A percentile compares a stretch with the other conserved stretches of the same genome.
Evolutionary conservation across 805 yeast species (phyloP).

Genomic region (Pichia manshurica): DNA sequence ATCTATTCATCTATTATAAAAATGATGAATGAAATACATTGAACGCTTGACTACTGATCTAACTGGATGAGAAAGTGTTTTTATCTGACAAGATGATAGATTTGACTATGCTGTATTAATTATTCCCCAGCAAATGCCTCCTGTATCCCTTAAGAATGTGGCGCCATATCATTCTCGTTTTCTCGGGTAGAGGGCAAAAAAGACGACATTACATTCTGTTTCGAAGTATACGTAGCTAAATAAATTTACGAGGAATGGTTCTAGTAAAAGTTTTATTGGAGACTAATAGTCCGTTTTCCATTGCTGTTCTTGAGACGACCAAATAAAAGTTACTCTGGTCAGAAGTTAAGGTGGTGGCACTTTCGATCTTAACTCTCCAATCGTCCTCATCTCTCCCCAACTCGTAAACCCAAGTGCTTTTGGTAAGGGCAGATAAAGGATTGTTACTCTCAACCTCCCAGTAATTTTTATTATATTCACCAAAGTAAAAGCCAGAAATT

Average conservation of each 20-base stretch:
- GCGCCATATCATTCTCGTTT: too few species aligned
- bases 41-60: conserved; percentile 16
- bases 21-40: conserved; percentile 13
- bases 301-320: conserved; percentile 31
- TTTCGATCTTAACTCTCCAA: conserved; percentile 35
- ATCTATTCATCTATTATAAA: background rate
- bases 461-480: conserved; percentile 35
- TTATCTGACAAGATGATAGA: conserved; percentile 11
- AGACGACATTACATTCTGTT: too few species aligned
- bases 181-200: too few species aligned
- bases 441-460: conserved; percentile 34
- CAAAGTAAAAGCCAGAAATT: conserved; percentile 35
- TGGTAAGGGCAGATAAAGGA: conserved; percentile 36
- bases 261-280: conserved; percentile 33
- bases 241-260: conserved; percentile 30
- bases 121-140: too few species aligned
- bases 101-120: too few species aligned
- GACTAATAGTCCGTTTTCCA: conserved; percentile 29
- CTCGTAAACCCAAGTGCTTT: conserved; percentile 37
- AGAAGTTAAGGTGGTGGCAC: conserved; percentile 28
- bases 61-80: conserved; percentile 15
- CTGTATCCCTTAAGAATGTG: too few species aligned
- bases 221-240: conserved; percentile 15
- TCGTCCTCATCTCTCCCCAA: conserved; percentile 36
- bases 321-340: conserved; percentile 32